A percentile compares a stretch with the other conserved stretches of the same genome.
Conservation (phyloP, 2,329 filamentous ascomycete species). For the Periconia sp. region DNA sequence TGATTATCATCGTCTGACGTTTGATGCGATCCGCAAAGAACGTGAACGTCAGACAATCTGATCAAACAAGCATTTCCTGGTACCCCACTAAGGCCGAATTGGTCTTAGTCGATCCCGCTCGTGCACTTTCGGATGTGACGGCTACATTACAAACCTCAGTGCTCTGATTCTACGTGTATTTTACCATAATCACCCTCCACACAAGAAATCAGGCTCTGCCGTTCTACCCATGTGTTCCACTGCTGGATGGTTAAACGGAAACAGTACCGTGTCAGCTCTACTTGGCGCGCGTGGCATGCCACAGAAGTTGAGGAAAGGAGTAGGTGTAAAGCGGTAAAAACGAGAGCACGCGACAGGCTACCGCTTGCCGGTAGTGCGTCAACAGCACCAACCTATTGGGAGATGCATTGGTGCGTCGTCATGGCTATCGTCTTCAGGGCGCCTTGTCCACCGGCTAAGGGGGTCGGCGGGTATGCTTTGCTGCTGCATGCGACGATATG, state of each 20-base stretch:
- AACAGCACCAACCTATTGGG: not conserved
- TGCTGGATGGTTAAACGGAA: not conserved
- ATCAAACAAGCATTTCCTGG: not conserved
- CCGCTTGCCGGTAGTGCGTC: not conserved
- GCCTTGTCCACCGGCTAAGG: not conserved
- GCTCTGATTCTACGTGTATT: not conserved
- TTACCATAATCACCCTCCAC: not conserved
- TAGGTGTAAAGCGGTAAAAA: not conserved
- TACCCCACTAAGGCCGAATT: not conserved
- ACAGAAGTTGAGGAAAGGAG: not conserved
- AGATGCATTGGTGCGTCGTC: constrained; percentile 9
- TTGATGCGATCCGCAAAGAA: too few species aligned
- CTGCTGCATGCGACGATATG: not conserved
- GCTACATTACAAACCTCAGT: not conserved
- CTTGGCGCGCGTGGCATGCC: not conserved
- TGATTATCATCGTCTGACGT: too few species aligned
- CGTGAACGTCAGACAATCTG: not conserved
- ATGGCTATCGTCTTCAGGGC: constrained; percentile 5
- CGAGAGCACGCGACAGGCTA: constrained; percentile 1
- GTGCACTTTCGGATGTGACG: not conserved
- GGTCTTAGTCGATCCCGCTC: too few species aligned
- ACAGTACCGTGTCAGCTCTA: not conserved
- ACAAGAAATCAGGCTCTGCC: not conserved
- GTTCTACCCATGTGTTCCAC: not conserved
- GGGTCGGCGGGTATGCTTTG: not conserved